These are phyloP conservation scores for Elongisporangium senticosum DNA, from an alignment of 352 stramenopile genomes.

Conservation along the genomic window DNA sequence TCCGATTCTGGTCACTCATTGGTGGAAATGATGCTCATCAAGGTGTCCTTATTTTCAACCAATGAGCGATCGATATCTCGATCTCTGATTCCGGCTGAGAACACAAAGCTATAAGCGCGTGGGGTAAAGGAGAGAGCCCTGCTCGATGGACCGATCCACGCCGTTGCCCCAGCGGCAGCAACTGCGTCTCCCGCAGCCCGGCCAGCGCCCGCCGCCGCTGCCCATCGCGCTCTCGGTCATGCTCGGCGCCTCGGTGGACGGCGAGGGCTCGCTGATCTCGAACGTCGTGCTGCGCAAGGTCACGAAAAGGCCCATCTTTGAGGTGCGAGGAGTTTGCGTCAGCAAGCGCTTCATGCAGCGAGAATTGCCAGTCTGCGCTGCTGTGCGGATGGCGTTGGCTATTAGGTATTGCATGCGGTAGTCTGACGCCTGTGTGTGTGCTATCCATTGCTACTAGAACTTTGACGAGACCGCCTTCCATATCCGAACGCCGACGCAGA, in stretches of 20 bases:
- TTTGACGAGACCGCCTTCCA: conserved; percentile 64
- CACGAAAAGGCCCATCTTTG: conserved; percentile 64
- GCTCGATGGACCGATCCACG: conserved; percentile 24
- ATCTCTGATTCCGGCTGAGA: background rate
- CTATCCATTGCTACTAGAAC: conserved; percentile 27
- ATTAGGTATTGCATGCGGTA: background rate
- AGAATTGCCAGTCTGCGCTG: too few relatives aligned
- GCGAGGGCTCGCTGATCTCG: conserved; percentile 21
- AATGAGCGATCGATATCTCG: conserved; percentile 7
- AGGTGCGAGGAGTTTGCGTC: conserved; percentile 21
- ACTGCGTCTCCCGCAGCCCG: background rate
- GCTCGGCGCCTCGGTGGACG: conserved; percentile 12
- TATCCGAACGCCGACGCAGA: conserved; percentile 69
- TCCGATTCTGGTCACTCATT: conserved; percentile 9
- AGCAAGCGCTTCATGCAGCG: background rate
- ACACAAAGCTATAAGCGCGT: background rate
- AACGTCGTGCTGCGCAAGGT: conserved; percentile 64
- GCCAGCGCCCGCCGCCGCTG: conserved; percentile 9
- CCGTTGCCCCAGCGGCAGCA: conserved; percentile 7
- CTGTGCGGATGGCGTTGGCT: conserved; percentile 1
- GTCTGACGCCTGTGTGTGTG: background rate
- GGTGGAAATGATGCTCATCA: conserved; percentile 9
- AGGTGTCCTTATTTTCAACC: background rate
- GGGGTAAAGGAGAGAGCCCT: background rate
- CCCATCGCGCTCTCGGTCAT: conserved; percentile 35